phyloP scores from a whole-genome alignment of 2,329 filamentous ascomycete genomes.

The Aureobasidium uvarum region DNA sequence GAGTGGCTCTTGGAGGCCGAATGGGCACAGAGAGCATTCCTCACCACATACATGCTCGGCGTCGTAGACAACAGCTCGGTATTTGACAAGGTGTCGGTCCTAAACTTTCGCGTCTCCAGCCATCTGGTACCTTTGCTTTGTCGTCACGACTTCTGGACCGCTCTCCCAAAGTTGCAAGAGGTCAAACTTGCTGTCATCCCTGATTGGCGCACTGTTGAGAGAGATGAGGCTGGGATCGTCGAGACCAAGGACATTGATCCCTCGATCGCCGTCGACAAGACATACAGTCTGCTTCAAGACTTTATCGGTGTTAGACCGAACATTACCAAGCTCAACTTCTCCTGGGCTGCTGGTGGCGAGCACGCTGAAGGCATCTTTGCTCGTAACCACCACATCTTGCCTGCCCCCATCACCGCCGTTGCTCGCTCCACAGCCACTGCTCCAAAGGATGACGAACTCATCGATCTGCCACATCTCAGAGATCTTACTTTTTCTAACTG shows the following conservation, averaged over 20 bases:
- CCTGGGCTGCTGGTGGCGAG: constrained; percentile 68
- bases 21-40: constrained; percentile 67
- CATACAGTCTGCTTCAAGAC: constrained; percentile 53
- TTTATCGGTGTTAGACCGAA: constrained; percentile 47
- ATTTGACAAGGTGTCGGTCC: constrained; percentile 56
- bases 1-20: constrained; percentile 67
- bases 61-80: constrained; percentile 59
- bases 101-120: constrained; percentile 65
- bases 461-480: constrained; percentile 58
- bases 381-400: constrained; percentile 62
- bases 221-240: constrained; percentile 53
- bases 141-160: constrained; percentile 61
- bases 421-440: constrained; percentile 30
- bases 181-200: constrained; percentile 62
- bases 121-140: constrained; percentile 57
- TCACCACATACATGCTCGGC: constrained; percentile 65
- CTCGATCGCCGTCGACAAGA: constrained; percentile 51
- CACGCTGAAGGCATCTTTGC: constrained; percentile 61
- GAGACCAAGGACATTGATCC: constrained; percentile 53
- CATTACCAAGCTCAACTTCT: constrained; percentile 61
- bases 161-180: constrained; percentile 54
- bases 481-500: constrained; percentile 66
- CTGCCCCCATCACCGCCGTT: constrained; percentile 54
- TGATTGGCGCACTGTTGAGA: constrained; percentile 62
- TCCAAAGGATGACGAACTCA: constrained; percentile 34